These are phyloP conservation scores for Komagataella ulmi DNA, from an alignment of 805 yeast species.

Conservation along the genomic window DNA sequence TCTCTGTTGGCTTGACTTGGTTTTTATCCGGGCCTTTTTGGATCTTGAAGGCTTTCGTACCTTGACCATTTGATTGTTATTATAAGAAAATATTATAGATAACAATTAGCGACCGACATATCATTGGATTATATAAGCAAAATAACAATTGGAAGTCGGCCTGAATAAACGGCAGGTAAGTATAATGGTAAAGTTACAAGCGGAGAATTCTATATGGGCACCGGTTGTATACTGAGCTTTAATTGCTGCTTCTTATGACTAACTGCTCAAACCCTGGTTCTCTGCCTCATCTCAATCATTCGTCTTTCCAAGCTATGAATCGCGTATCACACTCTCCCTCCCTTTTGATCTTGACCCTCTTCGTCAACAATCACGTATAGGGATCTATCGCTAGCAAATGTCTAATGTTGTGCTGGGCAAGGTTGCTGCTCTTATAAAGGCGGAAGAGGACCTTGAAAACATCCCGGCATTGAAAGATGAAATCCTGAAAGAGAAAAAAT, in stretches of 20 bases:
- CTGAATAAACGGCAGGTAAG: no score
- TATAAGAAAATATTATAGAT: no score
- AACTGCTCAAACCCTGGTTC: neutral
- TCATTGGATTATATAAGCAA: neutral
- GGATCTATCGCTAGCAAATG: neutral
- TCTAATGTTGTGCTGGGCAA: neutral
- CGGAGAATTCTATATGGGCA: neutral
- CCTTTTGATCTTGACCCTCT: neutral
- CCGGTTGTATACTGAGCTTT: no score
- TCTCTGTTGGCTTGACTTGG: neutral
- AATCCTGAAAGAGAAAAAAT: slow-evolving; percentile 53
- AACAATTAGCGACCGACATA: neutral
- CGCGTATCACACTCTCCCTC: neutral
- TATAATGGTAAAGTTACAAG: neutral
- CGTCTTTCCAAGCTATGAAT: neutral
- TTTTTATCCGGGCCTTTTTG: neutral
- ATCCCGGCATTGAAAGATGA: slow-evolving; percentile 40
- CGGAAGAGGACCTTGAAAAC: slow-evolving; percentile 36
- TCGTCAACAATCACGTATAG: neutral
- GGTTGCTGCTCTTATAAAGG: slow-evolving; percentile 1
- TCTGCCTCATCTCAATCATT: neutral
- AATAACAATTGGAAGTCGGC: neutral
- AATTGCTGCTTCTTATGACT: neutral
- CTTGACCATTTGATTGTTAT: neutral
- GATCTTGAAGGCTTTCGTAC: neutral